These are phyloP conservation scores for Takashimella tepidaria DNA, from an alignment of 1,284 basidiomycete species.

Conservation along the genomic window DNA sequence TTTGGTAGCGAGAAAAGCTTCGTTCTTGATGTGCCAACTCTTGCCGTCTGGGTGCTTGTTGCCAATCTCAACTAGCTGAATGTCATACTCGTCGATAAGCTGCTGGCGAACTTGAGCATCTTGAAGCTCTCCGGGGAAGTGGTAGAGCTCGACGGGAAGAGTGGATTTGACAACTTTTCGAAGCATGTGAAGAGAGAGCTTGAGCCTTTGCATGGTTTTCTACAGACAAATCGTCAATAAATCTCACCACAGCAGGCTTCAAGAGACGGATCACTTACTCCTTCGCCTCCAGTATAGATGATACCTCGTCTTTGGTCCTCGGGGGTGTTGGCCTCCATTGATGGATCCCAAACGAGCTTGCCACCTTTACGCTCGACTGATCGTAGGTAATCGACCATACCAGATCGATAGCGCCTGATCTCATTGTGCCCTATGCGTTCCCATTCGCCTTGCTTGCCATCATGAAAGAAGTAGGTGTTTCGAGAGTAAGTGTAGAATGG, in stretches of 20 bases:
- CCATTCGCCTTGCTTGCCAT: conserved; percentile 44
- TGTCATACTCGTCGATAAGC: conserved; percentile 29
- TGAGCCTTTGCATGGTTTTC: conserved; percentile 44
- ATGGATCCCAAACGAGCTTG: conserved; percentile 40
- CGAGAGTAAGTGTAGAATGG: conserved; percentile 42
- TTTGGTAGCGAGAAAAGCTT: conserved; percentile 38
- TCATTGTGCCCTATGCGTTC: conserved; percentile 31
- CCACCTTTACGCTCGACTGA: conserved; percentile 37
- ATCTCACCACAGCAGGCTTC: background rate
- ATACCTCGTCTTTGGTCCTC: conserved; percentile 39
- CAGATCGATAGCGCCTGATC: conserved; percentile 36
- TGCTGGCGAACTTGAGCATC: conserved; percentile 30
- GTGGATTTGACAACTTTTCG: conserved; percentile 43
- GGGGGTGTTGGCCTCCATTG: conserved; percentile 30
- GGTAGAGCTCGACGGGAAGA: conserved; percentile 50
- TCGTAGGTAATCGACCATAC: conserved; percentile 45
- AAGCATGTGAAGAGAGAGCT: conserved; percentile 45
- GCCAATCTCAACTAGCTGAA: conserved; percentile 24
- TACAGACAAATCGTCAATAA: conserved; percentile 7
- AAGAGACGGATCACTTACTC: conserved; percentile 26
- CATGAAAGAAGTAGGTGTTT: conserved; percentile 46
- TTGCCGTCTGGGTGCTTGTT: conserved; percentile 26
- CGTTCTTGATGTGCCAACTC: conserved; percentile 44
- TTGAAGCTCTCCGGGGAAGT: conserved; percentile 48
- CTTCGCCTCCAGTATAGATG: conserved; percentile 48